A percentile compares a stretch with the other conserved stretches of the same genome.
Evolutionary conservation across 192 early-diverging fungal species (phyloP).

Genomic region (Kickxella alabastrina): DNA sequence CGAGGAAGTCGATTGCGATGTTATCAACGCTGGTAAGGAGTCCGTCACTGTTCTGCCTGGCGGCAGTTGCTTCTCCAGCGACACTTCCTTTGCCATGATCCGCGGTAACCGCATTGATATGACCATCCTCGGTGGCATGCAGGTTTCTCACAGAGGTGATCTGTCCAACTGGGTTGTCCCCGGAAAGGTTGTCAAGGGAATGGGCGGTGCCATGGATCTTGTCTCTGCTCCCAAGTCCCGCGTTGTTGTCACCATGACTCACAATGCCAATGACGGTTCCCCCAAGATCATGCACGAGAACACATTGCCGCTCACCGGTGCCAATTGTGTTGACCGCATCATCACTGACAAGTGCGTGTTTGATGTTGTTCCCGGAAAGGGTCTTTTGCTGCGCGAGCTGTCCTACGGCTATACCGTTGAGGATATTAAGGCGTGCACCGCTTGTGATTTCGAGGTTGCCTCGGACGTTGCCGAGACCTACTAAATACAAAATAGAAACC

Average conservation of each 20-base stretch:
- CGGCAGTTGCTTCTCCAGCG: constrained; percentile 67
- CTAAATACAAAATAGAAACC: too few species aligned
- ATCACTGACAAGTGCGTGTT: constrained; percentile 72
- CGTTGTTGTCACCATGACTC: constrained; percentile 54
- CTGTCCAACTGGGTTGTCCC: constrained; percentile 86
- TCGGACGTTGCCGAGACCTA: constrained; percentile 46
- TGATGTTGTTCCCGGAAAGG: constrained; percentile 57
- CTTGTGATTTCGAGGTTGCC: constrained; percentile 57
- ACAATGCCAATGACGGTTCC: constrained; percentile 59
- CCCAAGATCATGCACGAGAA: constrained; percentile 72
- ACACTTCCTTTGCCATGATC: constrained; percentile 78
- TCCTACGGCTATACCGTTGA: constrained; percentile 59
- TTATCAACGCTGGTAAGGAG: constrained; percentile 82
- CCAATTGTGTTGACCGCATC: constrained; percentile 61
- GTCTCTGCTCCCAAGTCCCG: neutral
- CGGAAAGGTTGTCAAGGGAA: constrained; percentile 82
- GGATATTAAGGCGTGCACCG: constrained; percentile 63
- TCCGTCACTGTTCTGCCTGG: constrained; percentile 69
- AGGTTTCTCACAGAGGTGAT: constrained; percentile 72
- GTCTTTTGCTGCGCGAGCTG: constrained; percentile 62
- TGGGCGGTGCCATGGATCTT: neutral
- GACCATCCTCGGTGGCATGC: constrained; percentile 72
- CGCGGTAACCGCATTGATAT: constrained; percentile 72
- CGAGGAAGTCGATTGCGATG: constrained; percentile 68
- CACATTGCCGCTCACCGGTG: constrained; percentile 70